Evolutionary conservation across 441 rosid species (phyloP).

Genomic region (Pelargonium fulgidum): DNA sequence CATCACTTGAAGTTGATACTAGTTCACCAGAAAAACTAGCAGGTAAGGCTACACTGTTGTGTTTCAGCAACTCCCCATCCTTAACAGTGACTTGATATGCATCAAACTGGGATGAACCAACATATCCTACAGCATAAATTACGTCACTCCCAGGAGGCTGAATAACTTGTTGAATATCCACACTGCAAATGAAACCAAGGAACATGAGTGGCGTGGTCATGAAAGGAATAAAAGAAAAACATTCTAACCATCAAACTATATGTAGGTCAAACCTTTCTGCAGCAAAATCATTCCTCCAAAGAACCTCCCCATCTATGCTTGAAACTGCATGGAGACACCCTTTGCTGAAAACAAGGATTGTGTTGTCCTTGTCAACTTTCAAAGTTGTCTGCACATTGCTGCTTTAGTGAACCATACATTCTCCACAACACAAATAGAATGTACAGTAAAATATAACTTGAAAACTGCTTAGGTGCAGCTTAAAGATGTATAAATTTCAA

Average conservation of each 20-base stretch:
- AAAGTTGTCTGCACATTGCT: conserved; percentile 46
- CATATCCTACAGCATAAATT: conserved; percentile 60
- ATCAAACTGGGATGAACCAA: conserved; percentile 54
- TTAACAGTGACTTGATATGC: conserved; percentile 57
- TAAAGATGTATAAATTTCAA: neutral
- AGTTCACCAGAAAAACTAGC: conserved; percentile 61
- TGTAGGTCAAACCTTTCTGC: conserved; percentile 57
- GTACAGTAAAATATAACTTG: conserved; percentile 8
- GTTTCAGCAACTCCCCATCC: conserved; percentile 67
- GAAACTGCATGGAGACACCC: conserved; percentile 86
- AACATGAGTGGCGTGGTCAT: conserved; percentile 22
- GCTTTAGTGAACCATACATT: conserved; percentile 17
- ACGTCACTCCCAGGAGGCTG: conserved; percentile 50
- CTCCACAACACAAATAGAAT: conserved; percentile 8
- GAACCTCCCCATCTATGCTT: conserved; percentile 72
- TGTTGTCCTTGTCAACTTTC: conserved; percentile 62
- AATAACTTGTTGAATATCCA: conserved; percentile 67
- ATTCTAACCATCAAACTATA: conserved; percentile 14
- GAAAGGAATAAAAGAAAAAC: conserved; percentile 12
- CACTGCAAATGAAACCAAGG: conserved; percentile 41
- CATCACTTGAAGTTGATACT: conserved; percentile 56
- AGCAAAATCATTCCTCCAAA: conserved; percentile 81
- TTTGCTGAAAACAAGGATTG: conserved; percentile 54
- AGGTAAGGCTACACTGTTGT: conserved; percentile 50
- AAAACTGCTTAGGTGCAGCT: neutral